Evolutionary conservation across 805 yeast species (phyloP).

Genomic region (Hanseniaspora taiwanica): DNA sequence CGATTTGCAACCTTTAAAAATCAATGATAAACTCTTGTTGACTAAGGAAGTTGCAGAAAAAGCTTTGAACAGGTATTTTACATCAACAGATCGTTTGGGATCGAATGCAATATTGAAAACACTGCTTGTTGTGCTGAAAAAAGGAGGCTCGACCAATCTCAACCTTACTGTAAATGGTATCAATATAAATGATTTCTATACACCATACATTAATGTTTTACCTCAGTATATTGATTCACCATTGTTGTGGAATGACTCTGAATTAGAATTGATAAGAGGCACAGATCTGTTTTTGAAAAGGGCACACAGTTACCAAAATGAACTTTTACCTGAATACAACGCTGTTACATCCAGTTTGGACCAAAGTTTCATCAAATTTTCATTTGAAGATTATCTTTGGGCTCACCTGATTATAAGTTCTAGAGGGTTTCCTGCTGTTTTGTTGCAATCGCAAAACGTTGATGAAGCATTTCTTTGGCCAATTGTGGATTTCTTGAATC

Average conservation of each 20-base stretch:
- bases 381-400: constrained; percentile 65
- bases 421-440: constrained; percentile 66
- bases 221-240: constrained; percentile 49
- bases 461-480: constrained; percentile 62
- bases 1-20: constrained; percentile 18
- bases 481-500: constrained; percentile 67
- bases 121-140: constrained; percentile 28
- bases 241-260: constrained; percentile 45
- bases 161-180: too few relatives aligned
- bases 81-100: constrained; percentile 6
- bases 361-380: constrained; percentile 19
- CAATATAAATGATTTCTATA: constrained; percentile 15
- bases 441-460: constrained; percentile 34
- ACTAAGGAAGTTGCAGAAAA: constrained; percentile 25
- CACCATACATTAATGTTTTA: constrained; percentile 36
- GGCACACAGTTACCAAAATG: constrained; percentile 28
- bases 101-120: constrained; percentile 26
- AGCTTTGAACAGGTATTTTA: constrained; percentile 13
- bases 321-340: constrained; percentile 22
- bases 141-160: neutral
- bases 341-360: constrained; percentile 9
- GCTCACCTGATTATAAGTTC: constrained; percentile 56
- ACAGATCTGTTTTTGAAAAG: constrained; percentile 56
- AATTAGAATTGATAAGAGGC: constrained; percentile 40
- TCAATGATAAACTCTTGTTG: constrained; percentile 19